These are phyloP conservation scores for Cymodocea nodosa DNA, from an alignment of 116 monocot species.

Conservation along the genomic window DNA sequence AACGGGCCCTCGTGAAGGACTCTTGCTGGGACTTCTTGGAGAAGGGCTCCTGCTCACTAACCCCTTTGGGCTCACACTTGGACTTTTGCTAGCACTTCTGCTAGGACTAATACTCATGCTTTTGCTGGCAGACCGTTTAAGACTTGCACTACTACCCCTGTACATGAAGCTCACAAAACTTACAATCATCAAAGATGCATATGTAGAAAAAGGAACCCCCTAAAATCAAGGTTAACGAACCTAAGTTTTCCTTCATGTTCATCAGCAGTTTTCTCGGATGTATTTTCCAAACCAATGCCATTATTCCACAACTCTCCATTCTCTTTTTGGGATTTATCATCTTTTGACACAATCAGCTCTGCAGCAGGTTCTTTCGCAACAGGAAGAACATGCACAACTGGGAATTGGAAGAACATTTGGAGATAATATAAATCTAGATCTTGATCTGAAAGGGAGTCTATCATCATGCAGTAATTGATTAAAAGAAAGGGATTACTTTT, in stretches of 20 bases:
- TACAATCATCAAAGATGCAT: background rate
- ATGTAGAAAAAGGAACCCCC: background rate
- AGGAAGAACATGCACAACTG: background rate
- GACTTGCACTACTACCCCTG: constrained; percentile 49
- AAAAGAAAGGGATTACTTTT: constrained; percentile 9
- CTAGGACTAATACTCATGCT: constrained; percentile 37
- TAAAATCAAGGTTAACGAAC: constrained; percentile 5
- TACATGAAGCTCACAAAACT: constrained; percentile 17
- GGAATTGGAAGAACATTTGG: background rate
- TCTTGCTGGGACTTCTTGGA: constrained; percentile 17
- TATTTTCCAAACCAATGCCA: constrained; percentile 33
- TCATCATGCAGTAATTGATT: no score
- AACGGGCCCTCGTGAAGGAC: constrained; percentile 14
- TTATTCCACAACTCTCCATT: constrained; percentile 70
- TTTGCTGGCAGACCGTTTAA: constrained; percentile 7
- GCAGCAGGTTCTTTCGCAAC: constrained; percentile 24
- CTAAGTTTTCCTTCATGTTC: constrained; percentile 44
- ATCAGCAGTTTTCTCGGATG: constrained; percentile 29
- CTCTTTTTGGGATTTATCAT: constrained; percentile 24
- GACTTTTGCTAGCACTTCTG: constrained; percentile 48
- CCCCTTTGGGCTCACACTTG: constrained; percentile 15
- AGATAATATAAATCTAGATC: background rate
- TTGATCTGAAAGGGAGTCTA: background rate
- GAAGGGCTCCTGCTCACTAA: constrained; percentile 34
- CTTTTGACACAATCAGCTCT: background rate